Evolutionary conservation across 768 basidiomycete genomes (phyloP), one percentile per base, ranked within the genome.

Genomic region (Auricularia sp.): DNA sequence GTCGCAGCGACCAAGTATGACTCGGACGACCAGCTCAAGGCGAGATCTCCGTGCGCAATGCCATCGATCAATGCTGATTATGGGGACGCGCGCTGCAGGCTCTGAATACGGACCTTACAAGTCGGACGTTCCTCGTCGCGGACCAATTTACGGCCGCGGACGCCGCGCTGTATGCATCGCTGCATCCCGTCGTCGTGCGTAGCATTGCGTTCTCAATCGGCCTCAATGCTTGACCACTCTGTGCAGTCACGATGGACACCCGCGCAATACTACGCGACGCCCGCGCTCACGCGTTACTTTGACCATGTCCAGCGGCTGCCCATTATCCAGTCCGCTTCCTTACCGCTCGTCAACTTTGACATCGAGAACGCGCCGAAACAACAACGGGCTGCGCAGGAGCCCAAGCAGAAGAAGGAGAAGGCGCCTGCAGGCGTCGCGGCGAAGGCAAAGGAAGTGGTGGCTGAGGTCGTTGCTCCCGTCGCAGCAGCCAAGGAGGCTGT

Each of bases 261-360:
- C 3, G 68, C 81, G n/a, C 84, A 90, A 72, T 88, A 91, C 78
- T 87, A 91, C 72, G 77, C 86, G 18, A 83, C 86, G 63, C 93
- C 96, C 4, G 82, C 91, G 23, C 74, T 98, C 44, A 90, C 90
- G 51, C 90, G 97, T 56, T 98, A 96, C 80, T 96, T 98, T 72
- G 90, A 95, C 75, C 93, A 98, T 75, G 83, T 99, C 65, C 96
- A 98, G 77, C 81, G 84, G 58, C 79, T 79, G 23, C 79, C 87
- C 5, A 18, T 35, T 8, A 33, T 59, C 74, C 81, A 16, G 85
- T 97, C 47, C 80, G 84, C 82, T 3, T 42, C 63, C 43, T 87
- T 87, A 70, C 74, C 80, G 14, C 66, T 79, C 3, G 79, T 97
- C 14, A 61, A 76, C 1, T 85, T 98, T 68, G 87, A 96, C 71